Evolutionary conservation across 768 basidiomycete genomes (phyloP).

Genomic region (Solioccasus polychromus): DNA sequence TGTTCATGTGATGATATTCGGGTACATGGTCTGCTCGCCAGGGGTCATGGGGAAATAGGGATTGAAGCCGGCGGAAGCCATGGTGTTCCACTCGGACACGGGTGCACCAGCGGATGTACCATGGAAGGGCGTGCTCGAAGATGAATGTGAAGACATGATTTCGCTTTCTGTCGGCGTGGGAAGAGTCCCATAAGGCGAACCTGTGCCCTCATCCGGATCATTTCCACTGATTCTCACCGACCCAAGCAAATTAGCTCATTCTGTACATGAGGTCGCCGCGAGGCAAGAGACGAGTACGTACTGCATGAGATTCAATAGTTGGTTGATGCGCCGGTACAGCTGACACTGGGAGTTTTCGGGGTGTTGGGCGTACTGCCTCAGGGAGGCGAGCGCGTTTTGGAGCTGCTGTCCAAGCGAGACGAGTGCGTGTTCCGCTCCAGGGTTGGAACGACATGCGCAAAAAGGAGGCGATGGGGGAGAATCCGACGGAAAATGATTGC

Average conservation of each 20-base stretch:
- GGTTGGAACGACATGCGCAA: constrained; percentile 64
- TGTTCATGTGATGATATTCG: constrained; percentile 54
- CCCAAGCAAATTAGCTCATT: constrained; percentile 30
- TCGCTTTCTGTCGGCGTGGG: constrained; percentile 65
- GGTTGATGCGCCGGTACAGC: constrained; percentile 56
- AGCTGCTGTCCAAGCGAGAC: constrained; percentile 64
- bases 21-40: constrained; percentile 56
- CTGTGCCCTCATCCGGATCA: constrained; percentile 47
- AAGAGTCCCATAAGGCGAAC: constrained; percentile 51
- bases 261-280: constrained; percentile 32
- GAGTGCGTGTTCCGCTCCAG: constrained; percentile 56
- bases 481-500: constrained; percentile 30
- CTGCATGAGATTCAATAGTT: constrained; percentile 65
- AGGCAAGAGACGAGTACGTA: constrained; percentile 41
- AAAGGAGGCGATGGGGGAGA: constrained; percentile 37
- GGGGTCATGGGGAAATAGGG: constrained; percentile 63
- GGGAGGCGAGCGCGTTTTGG: constrained; percentile 50
- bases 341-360: constrained; percentile 51
- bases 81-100: constrained; percentile 60
- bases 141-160: constrained; percentile 44
- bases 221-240: constrained; percentile 43
- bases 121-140: constrained; percentile 41
- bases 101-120: constrained; percentile 44
- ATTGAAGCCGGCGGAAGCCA: constrained; percentile 56
- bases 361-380: constrained; percentile 63